These are phyloP conservation scores for Lanmaoa pseudosensibilis DNA, from an alignment of 768 basidiomycete genomes.

Conservation along the genomic window DNA sequence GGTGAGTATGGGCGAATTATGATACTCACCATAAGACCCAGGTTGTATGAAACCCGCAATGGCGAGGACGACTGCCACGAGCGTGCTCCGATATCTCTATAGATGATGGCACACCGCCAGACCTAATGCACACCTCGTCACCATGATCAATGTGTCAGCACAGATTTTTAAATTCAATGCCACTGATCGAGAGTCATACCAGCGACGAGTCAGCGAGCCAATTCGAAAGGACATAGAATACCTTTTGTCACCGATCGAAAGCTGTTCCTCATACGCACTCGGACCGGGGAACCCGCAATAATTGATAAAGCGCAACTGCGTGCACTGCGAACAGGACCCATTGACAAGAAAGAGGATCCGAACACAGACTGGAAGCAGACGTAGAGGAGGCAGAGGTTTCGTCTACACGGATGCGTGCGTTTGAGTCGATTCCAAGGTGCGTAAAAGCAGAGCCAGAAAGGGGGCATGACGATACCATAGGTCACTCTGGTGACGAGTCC, in stretches of 20 bases:
- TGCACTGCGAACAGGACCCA: slow-evolving; percentile 28
- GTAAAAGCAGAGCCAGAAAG: slow-evolving; percentile 26
- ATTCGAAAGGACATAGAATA: slow-evolving; percentile 29
- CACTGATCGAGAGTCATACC: background rate
- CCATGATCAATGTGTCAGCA: too few relatives aligned
- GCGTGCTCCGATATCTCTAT: slow-evolving; percentile 14
- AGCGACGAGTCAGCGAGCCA: slow-evolving; percentile 18
- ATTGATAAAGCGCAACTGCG: slow-evolving; percentile 32
- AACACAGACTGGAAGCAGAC: slow-evolving; percentile 18
- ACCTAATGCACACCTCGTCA: slow-evolving; percentile 12
- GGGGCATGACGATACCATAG: slow-evolving; percentile 28
- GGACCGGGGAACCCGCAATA: slow-evolving; percentile 27
- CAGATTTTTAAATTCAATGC: too few relatives aligned
- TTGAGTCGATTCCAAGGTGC: slow-evolving; percentile 20
- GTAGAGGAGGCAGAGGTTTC: slow-evolving; percentile 27
- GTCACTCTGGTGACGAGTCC: slow-evolving; percentile 25
- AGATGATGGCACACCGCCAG: slow-evolving; percentile 33
- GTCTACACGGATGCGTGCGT: slow-evolving; percentile 7
- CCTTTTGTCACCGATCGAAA: slow-evolving; percentile 29
- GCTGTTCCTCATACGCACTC: slow-evolving; percentile 23
- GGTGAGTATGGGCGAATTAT: background rate
- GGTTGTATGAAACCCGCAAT: slow-evolving; percentile 27
- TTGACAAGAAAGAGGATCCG: slow-evolving; percentile 28
- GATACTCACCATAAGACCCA: slow-evolving; percentile 23
- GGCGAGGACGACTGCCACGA: slow-evolving; percentile 18